phyloP scores from a whole-genome alignment of 108 stramenopile genomes.

The Aurantiochytrium sp. region DNA sequence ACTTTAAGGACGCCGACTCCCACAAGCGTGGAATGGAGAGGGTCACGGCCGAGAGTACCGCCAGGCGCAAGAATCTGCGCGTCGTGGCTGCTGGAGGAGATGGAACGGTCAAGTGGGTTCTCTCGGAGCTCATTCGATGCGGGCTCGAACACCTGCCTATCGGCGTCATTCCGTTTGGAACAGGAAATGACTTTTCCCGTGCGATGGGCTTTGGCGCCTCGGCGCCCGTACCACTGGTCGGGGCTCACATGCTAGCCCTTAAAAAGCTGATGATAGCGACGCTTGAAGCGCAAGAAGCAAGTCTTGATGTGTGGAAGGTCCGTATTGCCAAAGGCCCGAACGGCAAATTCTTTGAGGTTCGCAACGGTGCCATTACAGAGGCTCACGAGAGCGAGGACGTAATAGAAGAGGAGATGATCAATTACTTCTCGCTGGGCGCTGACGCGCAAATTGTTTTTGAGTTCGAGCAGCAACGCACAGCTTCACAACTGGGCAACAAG shows the following conservation, averaged over 20 bases:
- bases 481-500: background rate
- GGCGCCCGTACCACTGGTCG: background rate
- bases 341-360: background rate
- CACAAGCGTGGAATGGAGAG: background rate
- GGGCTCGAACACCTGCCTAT: background rate
- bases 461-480: background rate
- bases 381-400: background rate
- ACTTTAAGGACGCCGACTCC: background rate
- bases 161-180: background rate
- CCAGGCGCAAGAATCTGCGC: background rate
- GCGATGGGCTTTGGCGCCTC: background rate
- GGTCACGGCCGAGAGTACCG: background rate
- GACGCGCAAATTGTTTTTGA: conserved; percentile 2
- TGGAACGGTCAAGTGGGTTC: background rate
- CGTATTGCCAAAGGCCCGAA: background rate
- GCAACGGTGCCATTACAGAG: background rate
- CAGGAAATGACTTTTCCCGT: background rate
- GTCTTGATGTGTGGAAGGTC: background rate
- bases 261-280: background rate
- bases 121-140: background rate
- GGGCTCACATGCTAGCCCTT: background rate
- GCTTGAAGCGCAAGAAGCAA: background rate
- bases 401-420: background rate
- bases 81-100: background rate
- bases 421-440: background rate